Conservation (phyloP, 352 stramenopile species). For the Pseudoperonospora humuli region DNA sequence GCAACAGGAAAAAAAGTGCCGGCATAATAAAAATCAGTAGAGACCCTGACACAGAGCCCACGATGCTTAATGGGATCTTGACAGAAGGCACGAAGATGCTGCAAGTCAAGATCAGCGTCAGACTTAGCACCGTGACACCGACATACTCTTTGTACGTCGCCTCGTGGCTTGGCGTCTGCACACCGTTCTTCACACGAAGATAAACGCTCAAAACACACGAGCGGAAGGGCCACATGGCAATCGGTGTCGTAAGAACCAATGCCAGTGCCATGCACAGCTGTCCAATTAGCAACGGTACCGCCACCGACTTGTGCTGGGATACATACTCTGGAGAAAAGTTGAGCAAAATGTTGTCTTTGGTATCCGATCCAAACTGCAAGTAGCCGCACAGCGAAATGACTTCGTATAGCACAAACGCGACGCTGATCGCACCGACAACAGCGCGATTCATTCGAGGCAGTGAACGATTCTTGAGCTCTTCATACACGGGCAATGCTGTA, state of each 20-base stretch:
- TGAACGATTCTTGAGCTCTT: constrained; percentile 51
- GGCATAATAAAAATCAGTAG: constrained; percentile 79
- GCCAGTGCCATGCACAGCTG: constrained; percentile 59
- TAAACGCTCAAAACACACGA: constrained; percentile 65
- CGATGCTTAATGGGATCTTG: constrained; percentile 74
- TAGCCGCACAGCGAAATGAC: constrained; percentile 62
- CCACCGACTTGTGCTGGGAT: constrained; percentile 29
- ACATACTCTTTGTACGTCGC: constrained; percentile 40
- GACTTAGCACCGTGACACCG: constrained; percentile 38
- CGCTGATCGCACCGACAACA: constrained; percentile 46
- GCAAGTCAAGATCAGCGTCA: constrained; percentile 55
- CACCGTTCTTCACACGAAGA: constrained; percentile 57
- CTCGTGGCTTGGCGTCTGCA: constrained; percentile 53
- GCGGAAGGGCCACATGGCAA: constrained; percentile 75
- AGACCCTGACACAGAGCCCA: constrained; percentile 67
- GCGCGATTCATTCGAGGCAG: constrained; percentile 57
- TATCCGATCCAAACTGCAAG: constrained; percentile 53
- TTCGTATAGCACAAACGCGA: constrained; percentile 68
- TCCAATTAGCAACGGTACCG: constrained; percentile 41
- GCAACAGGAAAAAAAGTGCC: constrained; percentile 68
- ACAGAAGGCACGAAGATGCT: constrained; percentile 71
- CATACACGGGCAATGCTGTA: constrained; percentile 67
- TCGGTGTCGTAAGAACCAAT: constrained; percentile 53
- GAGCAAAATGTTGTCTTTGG: constrained; percentile 68
- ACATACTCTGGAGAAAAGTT: constrained; percentile 71